Conservation (phyloP, 2,329 filamentous ascomycete genomes). For the Apiospora phragmitis region DNA sequence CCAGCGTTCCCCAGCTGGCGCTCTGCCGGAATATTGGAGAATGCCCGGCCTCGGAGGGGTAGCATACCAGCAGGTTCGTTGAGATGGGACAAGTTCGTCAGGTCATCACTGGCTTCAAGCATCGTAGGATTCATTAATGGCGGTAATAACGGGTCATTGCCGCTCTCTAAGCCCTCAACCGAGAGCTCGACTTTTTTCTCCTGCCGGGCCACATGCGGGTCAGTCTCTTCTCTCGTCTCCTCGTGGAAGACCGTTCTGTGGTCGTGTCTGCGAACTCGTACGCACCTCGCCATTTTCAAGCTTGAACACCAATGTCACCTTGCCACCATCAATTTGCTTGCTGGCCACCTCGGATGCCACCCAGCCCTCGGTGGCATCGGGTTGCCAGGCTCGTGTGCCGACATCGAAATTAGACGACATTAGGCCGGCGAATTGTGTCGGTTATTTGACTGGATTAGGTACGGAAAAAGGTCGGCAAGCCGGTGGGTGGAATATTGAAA, state of each 20-base stretch:
- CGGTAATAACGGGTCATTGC: constrained; percentile 76
- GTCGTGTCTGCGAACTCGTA: background rate
- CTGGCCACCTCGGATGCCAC: constrained; percentile 91
- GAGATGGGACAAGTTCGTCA: constrained; percentile 95
- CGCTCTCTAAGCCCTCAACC: constrained; percentile 71
- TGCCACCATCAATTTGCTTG: constrained; percentile 81
- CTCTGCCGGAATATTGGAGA: background rate
- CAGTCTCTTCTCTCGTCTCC: constrained; percentile 13
- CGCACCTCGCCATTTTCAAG: constrained; percentile 89
- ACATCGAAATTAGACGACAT: constrained; percentile 97
- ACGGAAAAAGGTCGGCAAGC: constrained; percentile 10
- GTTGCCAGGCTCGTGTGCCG: constrained; percentile 97
- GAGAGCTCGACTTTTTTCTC: constrained; percentile 79
- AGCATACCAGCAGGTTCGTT: constrained; percentile 92
- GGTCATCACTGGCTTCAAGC: constrained; percentile 96
- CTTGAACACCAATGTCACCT: constrained; percentile 83
- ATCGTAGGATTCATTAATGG: constrained; percentile 97
- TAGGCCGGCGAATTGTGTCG: constrained; percentile 26
- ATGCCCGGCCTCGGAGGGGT: background rate
- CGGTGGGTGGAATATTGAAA: background rate
- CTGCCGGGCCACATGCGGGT: constrained; percentile 45
- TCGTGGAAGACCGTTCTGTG: background rate
- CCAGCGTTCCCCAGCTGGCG: constrained; percentile 15
- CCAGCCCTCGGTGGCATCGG: constrained; percentile 94
- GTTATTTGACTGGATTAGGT: constrained; percentile 8